Evolutionary conservation across 306 rosid species (phyloP).

Genomic region (Astragalus glycyphyllos): DNA sequence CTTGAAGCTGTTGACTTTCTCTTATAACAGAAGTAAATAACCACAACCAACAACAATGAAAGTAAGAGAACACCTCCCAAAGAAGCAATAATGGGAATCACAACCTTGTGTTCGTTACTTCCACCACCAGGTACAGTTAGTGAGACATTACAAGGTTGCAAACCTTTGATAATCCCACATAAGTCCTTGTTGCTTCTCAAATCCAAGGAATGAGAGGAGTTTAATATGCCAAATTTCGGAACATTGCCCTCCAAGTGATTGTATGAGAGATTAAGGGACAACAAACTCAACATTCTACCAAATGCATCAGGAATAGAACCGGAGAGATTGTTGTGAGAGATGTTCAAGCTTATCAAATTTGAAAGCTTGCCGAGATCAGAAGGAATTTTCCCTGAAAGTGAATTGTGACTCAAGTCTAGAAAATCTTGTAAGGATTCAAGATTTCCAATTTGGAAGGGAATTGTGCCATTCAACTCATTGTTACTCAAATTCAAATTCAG

Average conservation of each 20-base stretch:
- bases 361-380: constrained; percentile 44
- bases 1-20: constrained; percentile 27
- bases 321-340: constrained; percentile 58
- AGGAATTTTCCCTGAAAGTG: constrained; percentile 58
- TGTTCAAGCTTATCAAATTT: constrained; percentile 54
- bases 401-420: constrained; percentile 62
- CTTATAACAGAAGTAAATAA: constrained; percentile 24
- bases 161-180: constrained; percentile 46
- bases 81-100: constrained; percentile 41
- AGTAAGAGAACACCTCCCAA: constrained; percentile 42
- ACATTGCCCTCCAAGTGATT: constrained; percentile 60
- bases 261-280: constrained; percentile 51
- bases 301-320: constrained; percentile 55
- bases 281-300: constrained; percentile 52
- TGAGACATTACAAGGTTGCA: constrained; percentile 41
- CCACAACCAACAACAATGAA: constrained; percentile 26
- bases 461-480: constrained; percentile 53
- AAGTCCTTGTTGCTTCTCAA: constrained; percentile 55
- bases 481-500: constrained; percentile 47
- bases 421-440: constrained; percentile 48
- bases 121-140: constrained; percentile 6
- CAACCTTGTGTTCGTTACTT: constrained; percentile 33
- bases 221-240: constrained; percentile 49
- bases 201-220: constrained; percentile 34
- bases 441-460: constrained; percentile 58